Conservation (phyloP, 495 filamentous ascomycete genomes). For the Thermothielavioides terrestris region DNA sequence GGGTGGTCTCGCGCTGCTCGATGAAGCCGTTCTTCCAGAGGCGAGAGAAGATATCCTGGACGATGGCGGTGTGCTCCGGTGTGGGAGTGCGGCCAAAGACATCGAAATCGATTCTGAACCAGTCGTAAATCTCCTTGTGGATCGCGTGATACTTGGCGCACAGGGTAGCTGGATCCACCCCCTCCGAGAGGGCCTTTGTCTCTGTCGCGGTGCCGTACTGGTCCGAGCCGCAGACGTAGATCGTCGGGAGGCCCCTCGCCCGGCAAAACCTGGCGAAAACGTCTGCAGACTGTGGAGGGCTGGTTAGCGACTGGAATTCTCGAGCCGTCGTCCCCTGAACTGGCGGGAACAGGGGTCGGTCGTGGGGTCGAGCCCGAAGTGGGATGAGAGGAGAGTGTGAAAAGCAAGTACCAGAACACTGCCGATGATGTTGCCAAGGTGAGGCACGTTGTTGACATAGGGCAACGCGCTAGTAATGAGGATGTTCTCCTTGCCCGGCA, state of each 20-base stretch:
- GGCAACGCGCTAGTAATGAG: conserved; percentile 62
- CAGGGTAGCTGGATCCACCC: conserved; percentile 57
- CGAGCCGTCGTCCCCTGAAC: not conserved
- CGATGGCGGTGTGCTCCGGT: conserved; percentile 69
- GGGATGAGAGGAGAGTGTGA: not conserved
- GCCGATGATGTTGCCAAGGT: conserved; percentile 89
- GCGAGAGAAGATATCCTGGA: conserved; percentile 74
- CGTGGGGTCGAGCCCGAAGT: not conserved
- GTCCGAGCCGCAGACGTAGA: conserved; percentile 64
- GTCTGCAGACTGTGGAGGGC: conserved; percentile 25
- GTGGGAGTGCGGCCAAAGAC: conserved; percentile 79
- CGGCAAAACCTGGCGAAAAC: conserved; percentile 60
- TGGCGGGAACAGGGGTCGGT: not conserved
- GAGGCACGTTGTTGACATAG: conserved; percentile 95
- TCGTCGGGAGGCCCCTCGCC: conserved; percentile 54
- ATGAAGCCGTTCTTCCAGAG: conserved; percentile 73
- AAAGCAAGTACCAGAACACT: conserved; percentile 52
- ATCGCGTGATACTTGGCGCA: conserved; percentile 80
- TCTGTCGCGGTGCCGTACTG: conserved; percentile 76
- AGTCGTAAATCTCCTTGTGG: conserved; percentile 78
- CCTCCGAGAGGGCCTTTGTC: conserved; percentile 64
- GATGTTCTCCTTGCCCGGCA: conserved; percentile 43
- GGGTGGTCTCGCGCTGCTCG: conserved; percentile 62
- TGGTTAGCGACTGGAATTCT: conserved; percentile 2
- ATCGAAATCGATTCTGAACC: conserved; percentile 75